These are phyloP conservation scores for Babesia ovata DNA, from an alignment of 169 alveolate species.

Conservation along the genomic window DNA sequence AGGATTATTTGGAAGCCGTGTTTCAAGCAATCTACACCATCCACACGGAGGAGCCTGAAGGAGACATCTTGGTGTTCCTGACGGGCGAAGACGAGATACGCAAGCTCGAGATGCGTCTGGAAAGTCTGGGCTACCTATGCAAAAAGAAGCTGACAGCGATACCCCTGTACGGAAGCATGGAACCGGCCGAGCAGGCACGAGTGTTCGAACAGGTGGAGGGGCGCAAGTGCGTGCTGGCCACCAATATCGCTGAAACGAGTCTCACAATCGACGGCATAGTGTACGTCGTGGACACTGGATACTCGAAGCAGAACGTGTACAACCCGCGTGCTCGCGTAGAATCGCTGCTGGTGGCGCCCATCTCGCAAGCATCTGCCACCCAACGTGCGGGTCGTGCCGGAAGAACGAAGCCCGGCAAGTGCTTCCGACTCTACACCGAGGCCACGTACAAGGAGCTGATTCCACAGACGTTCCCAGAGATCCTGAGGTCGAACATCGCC, in stretches of 20 bases:
- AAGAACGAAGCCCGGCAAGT: conserved; percentile 98
- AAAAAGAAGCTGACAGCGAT: conserved; percentile 60
- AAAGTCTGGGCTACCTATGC: conserved; percentile 36
- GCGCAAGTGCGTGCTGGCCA: conserved; percentile 93
- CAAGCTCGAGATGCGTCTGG: conserved; percentile 71
- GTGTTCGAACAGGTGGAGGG: conserved; percentile 97
- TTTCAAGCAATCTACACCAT: conserved; percentile 89
- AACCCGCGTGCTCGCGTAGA: conserved; percentile 98
- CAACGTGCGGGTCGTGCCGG: conserved; percentile 99
- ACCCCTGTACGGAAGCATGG: conserved; percentile 96
- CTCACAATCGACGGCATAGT: conserved; percentile 99
- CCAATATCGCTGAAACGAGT: conserved; percentile 99
- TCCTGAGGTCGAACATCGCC: conserved; percentile 94
- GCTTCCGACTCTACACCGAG: conserved; percentile 97
- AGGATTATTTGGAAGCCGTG: conserved; percentile 92
- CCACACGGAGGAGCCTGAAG: conserved; percentile 91
- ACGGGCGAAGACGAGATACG: conserved; percentile 94
- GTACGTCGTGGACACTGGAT: conserved; percentile 99
- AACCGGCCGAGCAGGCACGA: conserved; percentile 93
- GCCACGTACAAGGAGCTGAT: conserved; percentile 92
- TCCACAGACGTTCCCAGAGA: conserved; percentile 98
- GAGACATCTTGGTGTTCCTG: conserved; percentile 91
- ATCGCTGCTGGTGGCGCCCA: conserved; percentile 95
- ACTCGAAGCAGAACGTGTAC: conserved; percentile 97
- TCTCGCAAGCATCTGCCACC: conserved; percentile 97